phyloP scores from a whole-genome alignment of 176 grass and related monocot genomes.

The Avena atlantica region DNA sequence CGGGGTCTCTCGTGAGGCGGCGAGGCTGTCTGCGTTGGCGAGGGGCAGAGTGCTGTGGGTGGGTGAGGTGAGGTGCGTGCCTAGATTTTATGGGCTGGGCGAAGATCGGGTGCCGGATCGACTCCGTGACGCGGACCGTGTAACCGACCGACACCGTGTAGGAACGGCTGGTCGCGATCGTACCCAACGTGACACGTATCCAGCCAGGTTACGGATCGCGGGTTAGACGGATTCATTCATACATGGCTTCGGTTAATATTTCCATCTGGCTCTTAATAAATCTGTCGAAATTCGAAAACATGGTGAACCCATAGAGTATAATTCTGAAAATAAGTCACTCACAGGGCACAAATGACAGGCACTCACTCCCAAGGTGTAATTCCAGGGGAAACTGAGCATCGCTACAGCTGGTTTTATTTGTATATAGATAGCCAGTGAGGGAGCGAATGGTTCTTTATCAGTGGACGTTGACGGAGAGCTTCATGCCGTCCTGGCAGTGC shows the following conservation, averaged over 20 bases:
- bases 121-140: no score
- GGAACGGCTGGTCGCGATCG: not conserved
- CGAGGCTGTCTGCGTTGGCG: not conserved
- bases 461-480: constrained; percentile 43
- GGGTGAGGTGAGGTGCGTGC: not conserved
- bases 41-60: not conserved
- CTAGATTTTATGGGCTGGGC: not conserved
- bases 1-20: not conserved
- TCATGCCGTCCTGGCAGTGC: constrained; percentile 43
- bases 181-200: not conserved
- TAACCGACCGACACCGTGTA: not conserved
- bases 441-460: not conserved
- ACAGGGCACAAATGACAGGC: not conserved
- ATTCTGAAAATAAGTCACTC: not conserved
- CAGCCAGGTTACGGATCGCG: no score
- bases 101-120: no score
- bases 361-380: not conserved
- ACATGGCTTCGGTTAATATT: no score
- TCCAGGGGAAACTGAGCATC: not conserved
- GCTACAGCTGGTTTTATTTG: not conserved
- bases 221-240: no score
- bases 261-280: no score
- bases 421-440: not conserved
- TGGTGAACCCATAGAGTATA: not conserved
- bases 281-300: no score